Percentiles rank a stretch among this genome's conserved stretches.
These are phyloP conservation scores for Murraya paniculata DNA, from an alignment of 345 rosid species.

Conservation along the genomic window DNA sequence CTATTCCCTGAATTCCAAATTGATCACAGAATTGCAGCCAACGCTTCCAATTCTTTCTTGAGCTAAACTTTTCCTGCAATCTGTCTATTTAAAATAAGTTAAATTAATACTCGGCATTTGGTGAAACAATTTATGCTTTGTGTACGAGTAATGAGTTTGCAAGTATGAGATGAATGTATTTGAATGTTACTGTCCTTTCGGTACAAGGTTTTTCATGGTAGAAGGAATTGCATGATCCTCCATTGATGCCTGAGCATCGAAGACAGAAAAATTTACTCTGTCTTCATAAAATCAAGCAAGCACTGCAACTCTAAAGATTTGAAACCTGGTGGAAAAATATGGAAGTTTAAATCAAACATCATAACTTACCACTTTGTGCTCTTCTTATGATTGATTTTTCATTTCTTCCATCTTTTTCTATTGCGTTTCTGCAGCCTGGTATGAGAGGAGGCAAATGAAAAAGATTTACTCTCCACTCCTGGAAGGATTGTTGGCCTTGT, in stretches of 20 bases:
- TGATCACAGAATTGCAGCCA: no score
- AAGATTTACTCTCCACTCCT: slow-evolving; percentile 94
- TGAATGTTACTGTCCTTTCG: not conserved
- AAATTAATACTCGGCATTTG: not conserved
- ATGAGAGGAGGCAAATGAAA: slow-evolving; percentile 93
- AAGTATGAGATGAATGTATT: not conserved
- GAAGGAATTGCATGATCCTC: not conserved
- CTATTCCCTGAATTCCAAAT: no score
- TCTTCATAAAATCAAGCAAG: not conserved
- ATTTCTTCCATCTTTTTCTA: not conserved
- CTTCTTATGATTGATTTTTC: not conserved
- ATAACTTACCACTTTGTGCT: not conserved
- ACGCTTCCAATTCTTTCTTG: no score
- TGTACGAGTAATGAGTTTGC: not conserved
- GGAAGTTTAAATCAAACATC: not conserved
- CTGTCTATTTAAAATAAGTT: not conserved
- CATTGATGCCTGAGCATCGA: not conserved
- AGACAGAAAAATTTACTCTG: not conserved
- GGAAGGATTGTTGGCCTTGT: slow-evolving; percentile 86
- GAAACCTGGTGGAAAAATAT: not conserved
- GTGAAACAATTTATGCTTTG: not conserved
- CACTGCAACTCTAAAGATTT: not conserved
- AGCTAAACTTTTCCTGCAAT: not conserved
- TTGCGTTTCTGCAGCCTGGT: slow-evolving; percentile 71
- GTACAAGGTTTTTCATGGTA: not conserved